A percentile compares a stretch with the other conserved stretches of the same genome.
These are phyloP conservation scores for Coleophoma crateriformis DNA, from an alignment of 2,329 filamentous ascomycete genomes.

Conservation along the genomic window DNA sequence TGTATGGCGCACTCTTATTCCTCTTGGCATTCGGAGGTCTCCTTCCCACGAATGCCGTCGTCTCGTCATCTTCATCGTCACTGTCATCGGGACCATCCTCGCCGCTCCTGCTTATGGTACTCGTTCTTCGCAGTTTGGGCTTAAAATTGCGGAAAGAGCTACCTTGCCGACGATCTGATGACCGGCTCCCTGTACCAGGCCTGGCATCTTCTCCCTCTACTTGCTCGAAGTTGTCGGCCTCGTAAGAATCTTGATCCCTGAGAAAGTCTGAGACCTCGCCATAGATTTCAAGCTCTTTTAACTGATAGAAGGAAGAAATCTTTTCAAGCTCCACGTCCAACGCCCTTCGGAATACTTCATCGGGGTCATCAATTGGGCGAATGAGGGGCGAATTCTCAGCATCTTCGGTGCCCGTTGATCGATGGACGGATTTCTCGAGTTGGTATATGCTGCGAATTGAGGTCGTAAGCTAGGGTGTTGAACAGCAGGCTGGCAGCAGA, in stretches of 20 bases:
- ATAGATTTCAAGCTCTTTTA: conserved; percentile 85
- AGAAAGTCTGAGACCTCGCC: conserved; percentile 75
- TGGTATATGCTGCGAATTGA: conserved; percentile 70
- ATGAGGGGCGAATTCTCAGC: conserved; percentile 83
- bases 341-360: conserved; percentile 73
- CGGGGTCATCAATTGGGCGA: conserved; percentile 61
- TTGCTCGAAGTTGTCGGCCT: conserved; percentile 29
- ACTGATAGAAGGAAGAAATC: conserved; percentile 81
- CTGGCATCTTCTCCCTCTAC: conserved; percentile 28
- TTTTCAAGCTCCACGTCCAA: conserved; percentile 91
- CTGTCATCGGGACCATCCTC: conserved; percentile 58
- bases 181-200: conserved; percentile 36
- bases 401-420: conserved; percentile 54
- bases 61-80: conserved; percentile 62
- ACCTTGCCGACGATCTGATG: conserved; percentile 33
- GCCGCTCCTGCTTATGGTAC: conserved; percentile 35
- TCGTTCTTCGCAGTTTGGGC: conserved; percentile 37
- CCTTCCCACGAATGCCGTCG: conserved; percentile 34
- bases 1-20: conserved; percentile 25
- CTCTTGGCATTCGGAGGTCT: conserved; percentile 23
- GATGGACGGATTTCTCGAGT: conserved; percentile 79
- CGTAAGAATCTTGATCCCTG: conserved; percentile 65
- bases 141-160: conserved; percentile 49
- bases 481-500: neutral
- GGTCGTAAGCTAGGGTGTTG: neutral